Evolutionary conservation across 441 rosid species (phyloP).

Genomic region (Gossypium laxum): DNA sequence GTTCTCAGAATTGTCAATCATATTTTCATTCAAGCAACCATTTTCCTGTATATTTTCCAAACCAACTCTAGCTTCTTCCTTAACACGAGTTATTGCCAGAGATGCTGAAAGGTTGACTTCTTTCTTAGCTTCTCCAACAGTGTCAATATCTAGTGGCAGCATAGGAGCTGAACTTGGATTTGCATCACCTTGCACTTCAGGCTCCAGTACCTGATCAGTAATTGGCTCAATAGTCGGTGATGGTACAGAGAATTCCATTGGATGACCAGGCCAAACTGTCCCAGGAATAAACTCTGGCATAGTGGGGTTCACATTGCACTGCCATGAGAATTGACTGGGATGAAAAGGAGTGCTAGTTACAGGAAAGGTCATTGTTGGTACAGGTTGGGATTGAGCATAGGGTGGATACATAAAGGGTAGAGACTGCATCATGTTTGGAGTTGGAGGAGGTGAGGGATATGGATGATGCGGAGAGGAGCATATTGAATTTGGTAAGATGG

Average conservation of each 20-base stretch:
- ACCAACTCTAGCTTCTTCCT: constrained; percentile 25
- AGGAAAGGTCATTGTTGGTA: constrained; percentile 70
- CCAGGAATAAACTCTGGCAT: constrained; percentile 59
- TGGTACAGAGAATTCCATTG: constrained; percentile 54
- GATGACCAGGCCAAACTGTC: constrained; percentile 71
- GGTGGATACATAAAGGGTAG: constrained; percentile 80
- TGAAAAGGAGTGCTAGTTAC: constrained; percentile 63
- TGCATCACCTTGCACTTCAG: constrained; percentile 23
- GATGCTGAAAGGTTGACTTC: constrained; percentile 33
- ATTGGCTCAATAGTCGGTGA: constrained; percentile 62
- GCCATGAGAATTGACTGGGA: constrained; percentile 89
- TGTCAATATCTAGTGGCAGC: constrained; percentile 50
- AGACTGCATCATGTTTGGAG: constrained; percentile 82
- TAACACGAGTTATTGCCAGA: constrained; percentile 23
- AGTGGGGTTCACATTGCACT: constrained; percentile 48
- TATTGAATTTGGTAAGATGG: constrained; percentile 41
- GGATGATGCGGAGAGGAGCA: constrained; percentile 55
- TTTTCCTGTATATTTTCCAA: constrained; percentile 32
- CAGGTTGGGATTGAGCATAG: constrained; percentile 52
- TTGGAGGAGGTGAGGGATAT: constrained; percentile 82
- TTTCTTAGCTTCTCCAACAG: constrained; percentile 30
- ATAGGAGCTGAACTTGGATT: constrained; percentile 31
- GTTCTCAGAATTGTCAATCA: constrained; percentile 23
- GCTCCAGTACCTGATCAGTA: constrained; percentile 38
- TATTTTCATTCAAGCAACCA: constrained; percentile 25